Evolutionary conservation across 176 grass and related monocot genomes (phyloP).

Genomic region (Pontederia crassipes): DNA sequence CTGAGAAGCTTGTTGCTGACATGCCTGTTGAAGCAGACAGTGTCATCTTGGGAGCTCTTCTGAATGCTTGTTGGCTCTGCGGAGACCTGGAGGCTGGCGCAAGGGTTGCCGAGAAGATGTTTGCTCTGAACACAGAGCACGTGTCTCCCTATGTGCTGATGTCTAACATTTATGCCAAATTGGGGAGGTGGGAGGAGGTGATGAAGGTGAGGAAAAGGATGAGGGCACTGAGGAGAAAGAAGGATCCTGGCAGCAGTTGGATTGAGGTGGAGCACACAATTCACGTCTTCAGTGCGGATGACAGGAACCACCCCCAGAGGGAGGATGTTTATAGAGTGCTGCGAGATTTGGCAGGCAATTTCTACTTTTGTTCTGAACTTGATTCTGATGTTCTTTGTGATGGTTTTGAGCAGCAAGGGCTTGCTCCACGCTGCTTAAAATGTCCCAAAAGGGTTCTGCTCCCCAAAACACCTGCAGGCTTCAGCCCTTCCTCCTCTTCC

Average conservation of each 20-base stretch:
- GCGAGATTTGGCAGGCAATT: no score
- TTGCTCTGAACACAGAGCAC: not conserved
- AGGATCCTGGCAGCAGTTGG: slow-evolving; percentile 7
- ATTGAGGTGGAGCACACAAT: not conserved
- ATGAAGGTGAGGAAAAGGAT: slow-evolving; percentile 8
- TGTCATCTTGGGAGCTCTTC: slow-evolving; percentile 1
- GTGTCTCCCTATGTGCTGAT: not conserved
- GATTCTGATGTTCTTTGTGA: no score
- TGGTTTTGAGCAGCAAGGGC: no score
- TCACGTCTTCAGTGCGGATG: slow-evolving; percentile 6
- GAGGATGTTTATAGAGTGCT: no score
- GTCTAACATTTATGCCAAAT: slow-evolving; percentile 6
- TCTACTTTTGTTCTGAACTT: no score
- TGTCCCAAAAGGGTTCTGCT: no score
- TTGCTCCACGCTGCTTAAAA: no score
- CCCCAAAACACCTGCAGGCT: no score
- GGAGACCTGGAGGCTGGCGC: not conserved
- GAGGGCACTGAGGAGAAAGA: not conserved
- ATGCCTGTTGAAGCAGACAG: not conserved
- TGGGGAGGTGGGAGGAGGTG: not conserved
- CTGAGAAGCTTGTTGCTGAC: not conserved
- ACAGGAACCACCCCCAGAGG: not conserved
- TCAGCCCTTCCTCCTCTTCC: no score
- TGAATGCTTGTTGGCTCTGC: slow-evolving; percentile 2
- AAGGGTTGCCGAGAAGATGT: not conserved